Evolutionary conservation across 179 eudicot species (phyloP), one percentile per base, ranked within the genome.

Genomic region (Silene coronaria): DNA sequence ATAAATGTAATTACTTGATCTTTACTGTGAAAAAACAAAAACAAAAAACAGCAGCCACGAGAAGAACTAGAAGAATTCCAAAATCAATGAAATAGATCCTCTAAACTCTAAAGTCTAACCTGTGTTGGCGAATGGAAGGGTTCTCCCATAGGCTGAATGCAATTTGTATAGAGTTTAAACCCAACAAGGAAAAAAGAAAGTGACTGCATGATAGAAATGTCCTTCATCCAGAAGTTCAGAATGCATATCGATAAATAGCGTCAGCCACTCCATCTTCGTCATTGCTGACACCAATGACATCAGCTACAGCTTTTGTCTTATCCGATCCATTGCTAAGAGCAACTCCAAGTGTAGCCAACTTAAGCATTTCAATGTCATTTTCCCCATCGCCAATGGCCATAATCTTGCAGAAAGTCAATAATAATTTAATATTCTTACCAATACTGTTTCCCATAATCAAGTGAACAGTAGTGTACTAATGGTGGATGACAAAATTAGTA

Each of bases 331-430:
- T 94, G 79, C 96, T 90, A 23, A 94, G 90, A 84, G 96, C 97
- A 64, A 94, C 77, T 45, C 97, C 95, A 6, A 94, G 87, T 38
- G 88, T 82, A 57, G 90, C 98, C 84, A 94, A 77, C 85, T 90
- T 79, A 13, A 94, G 90, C 96, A 94, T 92, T 84, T 94, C 98
- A 10, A 92, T 85, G 73, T 92, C 98, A 70, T 94, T 94, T 82
- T 94, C 97, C 11, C 96, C 98, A 73, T 94, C 98, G 60, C 98
- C 98, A 48, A 94, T 85, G 6, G 98, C 95, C 98, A 94, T 90
- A 26, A 94, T 82, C 98, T 93, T 63, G 71, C 66, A 70, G 68
- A 0, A 46, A 24, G 66, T 6, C n/a, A 48, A 30, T 13, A 59
- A 72, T 17, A 21, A 24, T 30, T 61, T 17, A 67, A 27, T 27